Evolutionary conservation across 306 rosid genomes (phyloP), one percentile per base, ranked within the genome.

Genomic region (Rosa lucieae): DNA sequence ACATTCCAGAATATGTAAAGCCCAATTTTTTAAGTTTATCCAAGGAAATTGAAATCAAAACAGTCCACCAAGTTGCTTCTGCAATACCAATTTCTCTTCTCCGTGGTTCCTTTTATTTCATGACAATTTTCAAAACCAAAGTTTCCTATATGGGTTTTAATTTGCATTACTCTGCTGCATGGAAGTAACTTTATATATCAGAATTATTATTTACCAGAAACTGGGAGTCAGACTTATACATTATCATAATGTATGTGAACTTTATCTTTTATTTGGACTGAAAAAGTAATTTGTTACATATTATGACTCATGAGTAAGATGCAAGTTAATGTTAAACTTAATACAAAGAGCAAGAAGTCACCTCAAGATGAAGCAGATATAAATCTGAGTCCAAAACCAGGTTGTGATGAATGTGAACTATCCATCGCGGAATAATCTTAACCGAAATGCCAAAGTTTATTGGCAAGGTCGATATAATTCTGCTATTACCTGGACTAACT

Each of bases 401-500:
- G 88, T 91, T 94, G 76, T 87, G 93, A 76, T 86, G 83, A 20
- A 91, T 12, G 82, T 94, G 99, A 81, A 87, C 87, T 5, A 94
- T 82, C 97, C 99, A 94, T 75, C 97, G 81, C 1, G 97, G 97
- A 72, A 88, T 84, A 77, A 91, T 58, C 86, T 86, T 90, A 17
- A 89, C 78, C 95, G 90, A 89, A 37, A 75, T 0, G 21, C 90
- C 93, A 56, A 87, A 92, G 81, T 94, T 94, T 82, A 97, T 84
- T n/a, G 97, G 99, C 81, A 90, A 91, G 84, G 85, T 76, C 93
- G 96, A 91, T 87, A 92, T 88, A 77, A 92, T 43, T 85, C 99
- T 91, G 91, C 99, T 92, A 73, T 77, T 89, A 68, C 98, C 98
- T 11, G 97, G 98, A 86, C 98, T 91, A 59, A 94, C 95, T 2